These are phyloP conservation scores for Rhizomucor miehei DNA, from an alignment of 371 early-diverging fungal genomes.

Conservation along the genomic window DNA sequence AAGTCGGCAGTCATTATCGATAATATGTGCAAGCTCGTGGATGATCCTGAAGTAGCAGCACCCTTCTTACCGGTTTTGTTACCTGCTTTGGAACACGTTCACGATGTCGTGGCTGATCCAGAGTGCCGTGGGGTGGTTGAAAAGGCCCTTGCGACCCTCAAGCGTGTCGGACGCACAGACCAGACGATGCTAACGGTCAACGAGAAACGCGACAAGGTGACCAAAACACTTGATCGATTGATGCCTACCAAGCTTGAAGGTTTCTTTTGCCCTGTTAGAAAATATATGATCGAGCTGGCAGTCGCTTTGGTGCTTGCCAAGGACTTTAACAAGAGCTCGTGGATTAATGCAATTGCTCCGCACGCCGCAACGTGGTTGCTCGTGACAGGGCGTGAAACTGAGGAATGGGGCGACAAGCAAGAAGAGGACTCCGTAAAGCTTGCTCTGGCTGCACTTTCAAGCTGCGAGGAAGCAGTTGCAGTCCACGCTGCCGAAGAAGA, in stretches of 20 bases:
- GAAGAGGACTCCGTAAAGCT: slow-evolving; percentile 2
- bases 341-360: slow-evolving; percentile 44
- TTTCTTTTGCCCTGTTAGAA: slow-evolving; percentile 23
- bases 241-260: slow-evolving; percentile 31
- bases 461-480: slow-evolving; percentile 45
- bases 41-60: slow-evolving; percentile 75
- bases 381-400: slow-evolving; percentile 44
- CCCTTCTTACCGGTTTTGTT: slow-evolving; percentile 81
- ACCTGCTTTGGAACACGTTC: slow-evolving; percentile 73
- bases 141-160: slow-evolving; percentile 45
- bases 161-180: slow-evolving; percentile 34
- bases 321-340: slow-evolving; percentile 38
- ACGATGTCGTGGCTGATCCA: slow-evolving; percentile 79
- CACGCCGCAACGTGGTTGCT: slow-evolving; percentile 52
- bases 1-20: slow-evolving; percentile 81
- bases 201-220: slow-evolving; percentile 46
- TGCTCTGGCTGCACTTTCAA: slow-evolving; percentile 28
- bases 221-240: slow-evolving; percentile 33
- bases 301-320: slow-evolving; percentile 36
- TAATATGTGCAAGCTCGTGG: slow-evolving; percentile 84
- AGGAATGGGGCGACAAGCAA: slow-evolving; percentile 5
- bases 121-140: slow-evolving; percentile 71
- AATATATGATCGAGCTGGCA: slow-evolving; percentile 47
- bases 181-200: slow-evolving; percentile 35
- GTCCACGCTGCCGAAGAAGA: slow-evolving; percentile 38